Base-by-base conservation (phyloP, 1,139 yeast species). In the Lodderomyces theae region DNA sequence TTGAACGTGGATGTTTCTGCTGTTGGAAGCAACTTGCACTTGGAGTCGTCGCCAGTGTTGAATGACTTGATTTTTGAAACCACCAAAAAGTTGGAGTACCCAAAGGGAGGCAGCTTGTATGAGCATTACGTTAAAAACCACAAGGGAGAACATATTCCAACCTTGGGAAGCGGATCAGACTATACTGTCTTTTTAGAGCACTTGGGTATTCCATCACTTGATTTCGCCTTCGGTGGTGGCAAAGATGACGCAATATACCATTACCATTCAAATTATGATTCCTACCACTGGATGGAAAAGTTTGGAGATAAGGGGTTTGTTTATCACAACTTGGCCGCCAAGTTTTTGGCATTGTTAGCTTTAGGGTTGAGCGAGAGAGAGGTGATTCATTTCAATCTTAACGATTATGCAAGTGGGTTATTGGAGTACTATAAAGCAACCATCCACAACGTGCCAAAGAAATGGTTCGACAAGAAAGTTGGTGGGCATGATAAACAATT, bases 261-360 rank as follows among this genome's bases (percentile, higher is more conserved):
- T 47, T 63, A 66, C 42, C 82, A 82, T 55, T 81, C 89, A 7
- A 72, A 69, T 41, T 80, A 69, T 52, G 88, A 82, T 52, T 72
- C 82, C 6, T 64, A 65, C 40, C 58, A 72, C 42, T 82, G 86
- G 82, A 64, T 82, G 61, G 63, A 70, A 25, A 60, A 63, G n/a
- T 70, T 61, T 51, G 73, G 77, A 13, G 90, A 83, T 54, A 74
- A 77, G 10, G 75, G 71, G 0, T 77, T 74, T 47, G 65, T 68
- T 17, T 64, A 63, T 44, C 89, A 82, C 49, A 76, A 73, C 48
- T 65, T 77, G 16, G 58, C 80, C 42, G 79, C 88, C 3, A 79
- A 79, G 51, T 79, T 75, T 53, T 60, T 77, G 41, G 84, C 88
- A 0, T 63, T 82, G 41, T 57, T 80, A 12, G 64, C 74, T 1